Evolutionary conservation across 1,284 basidiomycete species (phyloP).

Genomic region (Marasmius tenuissimus): DNA sequence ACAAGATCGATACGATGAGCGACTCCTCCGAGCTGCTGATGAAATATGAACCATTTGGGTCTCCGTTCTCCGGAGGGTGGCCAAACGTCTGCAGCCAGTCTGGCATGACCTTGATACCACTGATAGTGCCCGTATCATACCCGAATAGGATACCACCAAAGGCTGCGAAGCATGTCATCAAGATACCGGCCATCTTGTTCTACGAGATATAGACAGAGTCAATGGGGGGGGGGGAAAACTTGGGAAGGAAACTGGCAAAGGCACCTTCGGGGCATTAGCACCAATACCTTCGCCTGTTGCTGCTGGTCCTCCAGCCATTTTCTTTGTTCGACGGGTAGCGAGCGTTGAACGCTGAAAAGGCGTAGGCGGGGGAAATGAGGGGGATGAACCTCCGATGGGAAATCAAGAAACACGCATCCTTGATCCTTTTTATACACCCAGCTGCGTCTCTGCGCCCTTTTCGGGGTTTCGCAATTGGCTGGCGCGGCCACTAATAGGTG

Average conservation of each 20-base stretch:
- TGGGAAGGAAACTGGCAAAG: not conserved
- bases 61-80: constrained; percentile 27
- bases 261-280: constrained; percentile 38
- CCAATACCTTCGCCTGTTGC: constrained; percentile 45
- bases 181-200: constrained; percentile 54
- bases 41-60: constrained; percentile 28
- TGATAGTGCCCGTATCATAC: constrained; percentile 77
- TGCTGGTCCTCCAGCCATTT: constrained; percentile 56
- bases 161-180: constrained; percentile 69
- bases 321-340: not conserved
- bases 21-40: constrained; percentile 55
- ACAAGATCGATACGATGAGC: constrained; percentile 70
- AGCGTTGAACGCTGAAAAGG: not conserved
- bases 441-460: too few relatives aligned
- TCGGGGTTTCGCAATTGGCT: too few relatives aligned
- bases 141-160: constrained; percentile 86
- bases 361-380: not conserved
- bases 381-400: not conserved
- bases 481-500: too few relatives aligned
- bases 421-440: too few relatives aligned
- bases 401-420: too few relatives aligned
- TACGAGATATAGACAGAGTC: constrained; percentile 18
- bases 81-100: constrained; percentile 56
- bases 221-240: not conserved
- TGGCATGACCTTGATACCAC: constrained; percentile 63